Evolutionary conservation across 805 yeast genomes (phyloP).

Genomic region (Wickerhamomyces ciferrii): DNA sequence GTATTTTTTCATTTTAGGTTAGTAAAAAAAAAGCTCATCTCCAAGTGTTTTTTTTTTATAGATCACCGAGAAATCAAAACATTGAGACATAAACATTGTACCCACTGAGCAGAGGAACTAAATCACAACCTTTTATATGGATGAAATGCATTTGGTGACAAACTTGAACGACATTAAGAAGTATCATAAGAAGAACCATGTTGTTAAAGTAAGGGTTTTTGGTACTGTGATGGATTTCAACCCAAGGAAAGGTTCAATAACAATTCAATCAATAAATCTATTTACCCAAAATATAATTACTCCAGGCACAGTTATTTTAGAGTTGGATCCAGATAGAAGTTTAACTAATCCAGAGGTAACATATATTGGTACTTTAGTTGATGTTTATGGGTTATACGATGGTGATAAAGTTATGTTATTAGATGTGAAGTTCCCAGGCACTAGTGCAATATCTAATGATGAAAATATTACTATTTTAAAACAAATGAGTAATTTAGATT

Average conservation of each 20-base stretch:
- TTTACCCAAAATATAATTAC: conserved; percentile 5
- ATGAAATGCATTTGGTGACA: conserved; percentile 5
- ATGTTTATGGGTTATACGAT: conserved; percentile 11
- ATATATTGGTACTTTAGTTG: conserved; percentile 15
- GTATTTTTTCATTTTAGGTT: no score
- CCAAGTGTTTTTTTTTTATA: neutral
- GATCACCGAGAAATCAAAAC: neutral
- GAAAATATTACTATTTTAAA: neutral
- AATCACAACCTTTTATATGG: no score
- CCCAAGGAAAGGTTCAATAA: conserved; percentile 8
- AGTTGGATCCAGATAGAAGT: conserved; percentile 3
- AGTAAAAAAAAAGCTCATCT: no score
- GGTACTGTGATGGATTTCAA: conserved; percentile 17
- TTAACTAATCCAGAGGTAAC: conserved; percentile 11
- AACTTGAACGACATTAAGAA: conserved; percentile 3
- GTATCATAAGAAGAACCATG: conserved; percentile 7
- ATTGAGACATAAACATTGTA: neutral
- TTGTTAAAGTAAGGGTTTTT: conserved; percentile 14
- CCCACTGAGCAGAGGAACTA: no score
- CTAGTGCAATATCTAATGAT: neutral
- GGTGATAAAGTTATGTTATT: conserved; percentile 8
- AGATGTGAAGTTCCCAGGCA: conserved; percentile 4
- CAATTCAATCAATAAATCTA: conserved; percentile 9
- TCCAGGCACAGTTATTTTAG: conserved; percentile 3
- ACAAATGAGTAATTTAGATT: neutral